A percentile compares a stretch with the other conserved stretches of the same genome.
phyloP scores from a whole-genome alignment of 257 asterid genomes.

The Solanum peruvianum region DNA sequence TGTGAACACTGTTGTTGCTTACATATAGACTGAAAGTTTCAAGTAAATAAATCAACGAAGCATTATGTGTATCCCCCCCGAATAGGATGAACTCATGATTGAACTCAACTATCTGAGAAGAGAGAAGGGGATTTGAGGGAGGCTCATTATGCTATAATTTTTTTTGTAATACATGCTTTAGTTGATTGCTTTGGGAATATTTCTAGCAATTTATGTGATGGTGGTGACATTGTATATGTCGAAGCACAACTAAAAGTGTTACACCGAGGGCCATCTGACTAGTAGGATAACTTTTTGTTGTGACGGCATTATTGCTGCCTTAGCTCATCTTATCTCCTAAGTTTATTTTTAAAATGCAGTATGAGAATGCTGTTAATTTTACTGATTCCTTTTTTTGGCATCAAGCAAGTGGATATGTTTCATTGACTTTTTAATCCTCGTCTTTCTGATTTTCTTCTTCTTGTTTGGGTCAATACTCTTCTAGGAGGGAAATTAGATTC shows the following conservation, averaged over 20 bases:
- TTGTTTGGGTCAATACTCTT: not conserved
- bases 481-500: not conserved
- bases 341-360: not conserved
- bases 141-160: not conserved
- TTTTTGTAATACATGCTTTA: not conserved
- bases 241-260: not conserved
- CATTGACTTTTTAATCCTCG: not conserved
- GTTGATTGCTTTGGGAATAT: not conserved
- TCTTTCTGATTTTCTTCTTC: not conserved
- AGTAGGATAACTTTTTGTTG: not conserved
- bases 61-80: not conserved
- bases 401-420: not conserved
- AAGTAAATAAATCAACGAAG: not conserved
- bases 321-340: not conserved
- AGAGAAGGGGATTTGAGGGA: not conserved
- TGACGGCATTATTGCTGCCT: not conserved
- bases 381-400: not conserved
- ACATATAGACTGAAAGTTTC: not conserved
- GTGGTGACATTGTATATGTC: not conserved
- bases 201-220: not conserved
- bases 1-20: not conserved
- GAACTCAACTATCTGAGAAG: not conserved
- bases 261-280: not conserved
- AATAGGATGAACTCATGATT: not conserved
- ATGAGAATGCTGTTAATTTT: not conserved